These are phyloP conservation scores for Metarhizium sp. DNA, from an alignment of 2,329 filamentous ascomycete genomes.

Conservation along the genomic window DNA sequence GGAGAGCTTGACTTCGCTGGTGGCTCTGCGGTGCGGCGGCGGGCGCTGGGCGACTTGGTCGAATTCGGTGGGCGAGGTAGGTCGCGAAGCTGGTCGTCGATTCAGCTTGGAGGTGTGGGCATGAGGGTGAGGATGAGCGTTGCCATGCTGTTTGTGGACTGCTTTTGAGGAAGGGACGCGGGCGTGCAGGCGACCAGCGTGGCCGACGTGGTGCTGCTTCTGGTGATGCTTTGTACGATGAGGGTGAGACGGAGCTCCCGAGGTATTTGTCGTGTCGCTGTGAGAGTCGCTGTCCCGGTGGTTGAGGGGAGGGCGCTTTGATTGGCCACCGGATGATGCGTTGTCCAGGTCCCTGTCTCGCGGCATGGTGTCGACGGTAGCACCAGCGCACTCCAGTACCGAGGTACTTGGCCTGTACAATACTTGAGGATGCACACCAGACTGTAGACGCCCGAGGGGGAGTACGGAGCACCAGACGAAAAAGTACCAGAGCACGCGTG, in stretches of 20 bases:
- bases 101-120: slow-evolving; percentile 28
- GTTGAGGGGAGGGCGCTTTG: slow-evolving; percentile 38
- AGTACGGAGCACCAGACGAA: neutral
- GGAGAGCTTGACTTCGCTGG: slow-evolving; percentile 41
- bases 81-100: slow-evolving; percentile 34
- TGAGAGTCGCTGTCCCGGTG: slow-evolving; percentile 26
- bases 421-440: neutral
- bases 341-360: slow-evolving; percentile 38
- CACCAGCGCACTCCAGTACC: neutral
- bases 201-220: slow-evolving; percentile 27
- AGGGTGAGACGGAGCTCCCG: slow-evolving; percentile 15
- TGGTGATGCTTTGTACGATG: slow-evolving; percentile 22
- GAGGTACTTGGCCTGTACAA: neutral
- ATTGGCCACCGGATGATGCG: slow-evolving; percentile 41
- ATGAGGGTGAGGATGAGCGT: slow-evolving; percentile 5
- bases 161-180: slow-evolving; percentile 44
- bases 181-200: slow-evolving; percentile 37
- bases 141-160: slow-evolving; percentile 31
- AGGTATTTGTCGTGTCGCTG: slow-evolving; percentile 18
- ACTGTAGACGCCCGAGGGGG: neutral
- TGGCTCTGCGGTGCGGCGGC: slow-evolving; percentile 35
- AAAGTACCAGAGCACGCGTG: neutral
- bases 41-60: slow-evolving; percentile 16
- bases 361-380: slow-evolving; percentile 22
- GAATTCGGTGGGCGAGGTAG: slow-evolving; percentile 27